Base-by-base conservation (phyloP, 345 rosid species). In the Alliaria petiolata region DNA sequence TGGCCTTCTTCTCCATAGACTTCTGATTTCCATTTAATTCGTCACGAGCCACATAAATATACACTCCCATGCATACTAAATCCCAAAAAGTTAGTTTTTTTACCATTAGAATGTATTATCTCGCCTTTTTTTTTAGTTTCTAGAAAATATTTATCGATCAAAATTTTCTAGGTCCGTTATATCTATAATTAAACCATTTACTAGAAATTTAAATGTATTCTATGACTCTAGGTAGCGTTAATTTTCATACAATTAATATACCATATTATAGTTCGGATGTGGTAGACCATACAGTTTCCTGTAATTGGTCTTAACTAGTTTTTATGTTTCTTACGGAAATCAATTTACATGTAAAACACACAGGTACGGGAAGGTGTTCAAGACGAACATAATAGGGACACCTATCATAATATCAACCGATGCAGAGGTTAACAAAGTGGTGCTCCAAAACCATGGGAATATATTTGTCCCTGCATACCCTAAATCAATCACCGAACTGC, bases 331-430 rank as follows among this genome's bases (percentile, higher is more conserved):
- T 58, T 20, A 64, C 25, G 16, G 33, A 47, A 45, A 19, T 75
- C 22, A 52, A 9, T 22, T 39, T 33, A 17, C 40, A n/a, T 70
- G 61, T 63, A 5, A 34, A 22, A 25, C 26, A 31, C 44, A 6
- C 72, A 93, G 96, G 60, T 87, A 87, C 33, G 98, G 98, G 65
- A 83, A 85, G 68, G 95, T 91, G 80, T 93, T 93, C 78, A 93
- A 85, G 78, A 83, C 97, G 16, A 85, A 93, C 75, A 91, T 93
- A 16, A 61, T 93, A 78, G 98, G 98, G 68, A 91, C 95, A 15
- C 97, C 96, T 43, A 87, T 91, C 12, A 89, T 93, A 58, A 84
- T 93, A 62, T 93, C 98, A 17, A 93, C 97, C 2, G 98, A 93
- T 79, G 80, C 96, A 28, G 95, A 86, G 26, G 95, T 91, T 78